phyloP scores from a whole-genome alignment of 2,329 filamentous ascomycete species.

The Aspergillus texensis region DNA sequence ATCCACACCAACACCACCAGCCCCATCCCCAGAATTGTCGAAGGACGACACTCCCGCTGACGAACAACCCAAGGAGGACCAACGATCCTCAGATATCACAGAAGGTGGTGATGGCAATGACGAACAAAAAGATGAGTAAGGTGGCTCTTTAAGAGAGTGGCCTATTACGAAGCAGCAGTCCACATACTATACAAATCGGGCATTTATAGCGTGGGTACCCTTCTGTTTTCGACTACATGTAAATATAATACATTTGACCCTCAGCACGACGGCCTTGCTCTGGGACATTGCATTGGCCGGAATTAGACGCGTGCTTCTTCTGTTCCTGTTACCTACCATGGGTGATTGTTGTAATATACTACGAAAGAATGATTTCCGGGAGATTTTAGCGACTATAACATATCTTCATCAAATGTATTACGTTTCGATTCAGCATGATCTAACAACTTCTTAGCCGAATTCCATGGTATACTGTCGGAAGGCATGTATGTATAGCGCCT shows the following conservation, averaged over 20 bases:
- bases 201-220: neutral
- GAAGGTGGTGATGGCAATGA: neutral
- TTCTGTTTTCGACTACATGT: neutral
- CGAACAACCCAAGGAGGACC: constrained; percentile 13
- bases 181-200: neutral
- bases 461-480: too few relatives aligned
- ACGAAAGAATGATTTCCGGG: neutral
- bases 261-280: neutral
- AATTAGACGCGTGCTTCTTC: neutral
- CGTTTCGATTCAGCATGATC: neutral
- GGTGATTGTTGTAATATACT: neutral
- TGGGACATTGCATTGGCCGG: neutral
- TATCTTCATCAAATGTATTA: neutral
- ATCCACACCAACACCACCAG: constrained; percentile 17
- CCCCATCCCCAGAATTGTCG: constrained; percentile 22
- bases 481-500: too few relatives aligned
- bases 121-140: neutral
- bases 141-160: neutral
- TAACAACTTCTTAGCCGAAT: too few relatives aligned
- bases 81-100: neutral
- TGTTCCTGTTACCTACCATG: neutral
- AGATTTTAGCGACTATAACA: neutral
- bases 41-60: constrained; percentile 16
- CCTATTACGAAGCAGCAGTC: neutral
- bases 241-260: neutral